Percentiles rank a stretch among this genome's conserved stretches.
phyloP scores from a whole-genome alignment of 176 grass and related monocot genomes.

The Carex myosuroides region DNA sequence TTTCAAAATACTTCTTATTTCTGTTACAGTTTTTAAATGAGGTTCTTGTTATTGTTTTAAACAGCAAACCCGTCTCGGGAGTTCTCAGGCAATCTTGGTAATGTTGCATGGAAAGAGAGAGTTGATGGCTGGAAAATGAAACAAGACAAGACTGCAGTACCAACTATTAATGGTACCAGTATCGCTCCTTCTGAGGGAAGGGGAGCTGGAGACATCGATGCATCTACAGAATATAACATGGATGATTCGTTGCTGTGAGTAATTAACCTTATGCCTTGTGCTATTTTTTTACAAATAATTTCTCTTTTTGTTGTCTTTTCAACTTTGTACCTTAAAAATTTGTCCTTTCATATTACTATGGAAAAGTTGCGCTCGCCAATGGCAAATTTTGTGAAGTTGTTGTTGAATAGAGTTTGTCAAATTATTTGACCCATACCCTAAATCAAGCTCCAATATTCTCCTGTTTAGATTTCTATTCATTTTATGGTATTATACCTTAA shows the following conservation, averaged over 20 bases:
- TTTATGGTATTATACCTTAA: background rate
- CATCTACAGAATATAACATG: conserved; percentile 95
- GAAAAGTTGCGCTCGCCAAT: background rate
- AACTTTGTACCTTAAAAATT: background rate
- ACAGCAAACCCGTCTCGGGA: conserved; percentile 86
- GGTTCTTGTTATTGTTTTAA: conserved; percentile 18
- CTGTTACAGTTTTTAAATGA: conserved; percentile 18
- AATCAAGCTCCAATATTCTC: background rate
- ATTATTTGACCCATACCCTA: background rate
- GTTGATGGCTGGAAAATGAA: conserved; percentile 99
- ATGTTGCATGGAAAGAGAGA: conserved; percentile 98
- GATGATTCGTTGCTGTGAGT: conserved; percentile 90
- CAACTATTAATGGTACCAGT: conserved; percentile 92
- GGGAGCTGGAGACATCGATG: conserved; percentile 70
- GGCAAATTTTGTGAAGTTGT: background rate
- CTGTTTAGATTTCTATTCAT: background rate
- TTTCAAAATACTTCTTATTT: background rate
- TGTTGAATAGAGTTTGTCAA: background rate
- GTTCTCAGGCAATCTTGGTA: conserved; percentile 84
- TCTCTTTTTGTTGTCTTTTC: background rate
- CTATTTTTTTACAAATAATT: background rate
- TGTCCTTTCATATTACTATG: background rate
- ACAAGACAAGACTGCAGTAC: conserved; percentile 72
- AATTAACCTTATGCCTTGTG: background rate
- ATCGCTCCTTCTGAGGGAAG: conserved; percentile 86